These are phyloP conservation scores for Durusdinium trenchii DNA, from an alignment of 73 alveolate genomes.

Conservation along the genomic window DNA sequence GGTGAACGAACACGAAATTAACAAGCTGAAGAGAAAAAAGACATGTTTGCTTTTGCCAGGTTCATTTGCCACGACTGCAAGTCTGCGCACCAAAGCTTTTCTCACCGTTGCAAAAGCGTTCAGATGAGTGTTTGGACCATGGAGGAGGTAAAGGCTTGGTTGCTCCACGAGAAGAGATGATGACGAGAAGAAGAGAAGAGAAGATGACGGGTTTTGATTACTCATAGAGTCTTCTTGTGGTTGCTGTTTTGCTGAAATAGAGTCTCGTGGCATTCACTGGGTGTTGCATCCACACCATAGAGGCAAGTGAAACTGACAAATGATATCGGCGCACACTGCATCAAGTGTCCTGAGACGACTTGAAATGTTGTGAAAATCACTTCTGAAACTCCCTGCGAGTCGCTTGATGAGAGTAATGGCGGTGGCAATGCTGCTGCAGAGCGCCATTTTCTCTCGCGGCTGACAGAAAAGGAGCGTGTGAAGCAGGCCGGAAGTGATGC, in stretches of 20 bases:
- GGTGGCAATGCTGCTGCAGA: slow-evolving; percentile 82
- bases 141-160: slow-evolving; percentile 88
- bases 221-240: too few species aligned
- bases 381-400: too few species aligned
- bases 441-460: slow-evolving; percentile 21
- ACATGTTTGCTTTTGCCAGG: not conserved
- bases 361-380: too few species aligned
- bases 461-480: slow-evolving; percentile 76
- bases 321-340: too few species aligned
- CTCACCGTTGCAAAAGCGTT: slow-evolving; percentile 94
- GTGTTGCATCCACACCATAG: too few species aligned
- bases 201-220: too few species aligned
- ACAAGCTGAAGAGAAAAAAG: too few species aligned
- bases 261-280: too few species aligned
- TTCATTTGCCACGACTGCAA: slow-evolving; percentile 93
- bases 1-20: too few species aligned
- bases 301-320: too few species aligned
- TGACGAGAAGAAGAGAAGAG: too few species aligned
- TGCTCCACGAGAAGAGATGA: not conserved
- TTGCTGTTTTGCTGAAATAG: not conserved
- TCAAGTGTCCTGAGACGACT: too few species aligned
- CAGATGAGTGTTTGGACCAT: slow-evolving; percentile 90
- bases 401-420: slow-evolving; percentile 83
- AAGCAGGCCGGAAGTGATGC: slow-evolving; percentile 50
- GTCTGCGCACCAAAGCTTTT: slow-evolving; percentile 88